Base-by-base conservation (phyloP, 768 basidiomycete genomes). In the Epithele typhae region DNA sequence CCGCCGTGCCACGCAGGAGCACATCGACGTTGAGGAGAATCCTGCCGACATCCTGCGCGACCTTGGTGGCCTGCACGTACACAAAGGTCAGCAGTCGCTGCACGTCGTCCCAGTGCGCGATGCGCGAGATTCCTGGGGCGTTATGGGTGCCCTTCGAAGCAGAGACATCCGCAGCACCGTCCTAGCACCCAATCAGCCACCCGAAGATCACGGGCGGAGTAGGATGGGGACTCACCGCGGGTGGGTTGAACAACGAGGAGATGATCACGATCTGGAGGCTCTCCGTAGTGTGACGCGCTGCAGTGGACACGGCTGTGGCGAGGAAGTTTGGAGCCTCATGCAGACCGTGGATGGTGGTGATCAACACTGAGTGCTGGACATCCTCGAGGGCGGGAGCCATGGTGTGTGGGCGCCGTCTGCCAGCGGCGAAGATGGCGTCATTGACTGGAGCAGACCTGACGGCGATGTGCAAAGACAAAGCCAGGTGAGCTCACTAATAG, bases 61-160 rank as follows among this genome's bases (percentile, higher is more conserved):
- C 76, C 56, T 77, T 82, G 12, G 85, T 85, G n/a, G 89, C 87
- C 54, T 87, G 84, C 3, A 90, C 87, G 64, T 97, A 96, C 32
- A 88, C 78, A 58, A 79, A 84, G 0, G 88, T 88, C 51, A 97
- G 73, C 37, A 94, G 74, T 9, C 75, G 67, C 67, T 94, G 90
- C 3, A 93, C 73, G 17, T 73, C 72, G 43, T 79, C 68, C 81
- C 86, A 97, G 24, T 62, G 64, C 15, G 62, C 64, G 2, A 76
- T 73, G 48, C 74, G 77, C 24, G 77, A 60, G 5, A 66, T 25
- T 19, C 46, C 40, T 9, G 36, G 43, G 22, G 18, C 18, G 22
- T n/a, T 18, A 14, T 30, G 9, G 40, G n/a, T 19, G 15, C 9
- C 25, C 9, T 33, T 10, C 21, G 30, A 10, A 18, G 25, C 30